These are phyloP conservation scores for Exophiala calicioides DNA, from an alignment of 2,329 filamentous ascomycete genomes.

Conservation along the genomic window DNA sequence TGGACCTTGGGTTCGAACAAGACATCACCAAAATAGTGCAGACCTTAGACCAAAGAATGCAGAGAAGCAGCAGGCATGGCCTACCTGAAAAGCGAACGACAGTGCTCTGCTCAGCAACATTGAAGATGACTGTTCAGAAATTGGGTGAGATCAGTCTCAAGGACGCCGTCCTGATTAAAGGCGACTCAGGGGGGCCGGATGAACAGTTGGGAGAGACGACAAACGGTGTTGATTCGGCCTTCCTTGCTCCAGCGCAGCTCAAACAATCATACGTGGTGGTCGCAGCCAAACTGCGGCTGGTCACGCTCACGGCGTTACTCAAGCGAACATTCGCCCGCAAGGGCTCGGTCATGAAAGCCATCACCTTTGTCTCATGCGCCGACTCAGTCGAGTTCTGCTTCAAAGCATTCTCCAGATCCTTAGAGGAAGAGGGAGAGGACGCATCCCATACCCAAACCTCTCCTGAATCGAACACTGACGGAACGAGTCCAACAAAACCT, in stretches of 20 bases:
- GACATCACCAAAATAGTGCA: constrained; percentile 85
- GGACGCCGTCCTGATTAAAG: constrained; percentile 83
- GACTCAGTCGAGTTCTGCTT: constrained; percentile 98
- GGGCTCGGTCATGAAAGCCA: constrained; percentile 93
- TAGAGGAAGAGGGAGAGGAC: constrained; percentile 30
- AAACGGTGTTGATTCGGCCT: constrained; percentile 54
- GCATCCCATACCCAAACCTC: constrained; percentile 31
- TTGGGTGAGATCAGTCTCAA: constrained; percentile 93
- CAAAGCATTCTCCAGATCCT: constrained; percentile 65
- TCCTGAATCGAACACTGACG: no score
- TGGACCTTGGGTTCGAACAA: constrained; percentile 97
- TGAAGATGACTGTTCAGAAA: constrained; percentile 96
- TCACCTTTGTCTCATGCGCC: constrained; percentile 94
- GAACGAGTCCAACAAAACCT: no score
- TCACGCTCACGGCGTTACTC: constrained; percentile 80
- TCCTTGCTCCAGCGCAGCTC: constrained; percentile 84
- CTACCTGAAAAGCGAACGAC: constrained; percentile 76
- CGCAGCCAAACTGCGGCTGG: constrained; percentile 84
- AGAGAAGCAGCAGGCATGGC: constrained; percentile 61
- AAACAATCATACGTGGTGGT: constrained; percentile 89
- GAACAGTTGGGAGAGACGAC: constrained; percentile 50
- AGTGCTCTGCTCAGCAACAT: constrained; percentile 90
- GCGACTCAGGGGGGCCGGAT: constrained; percentile 59
- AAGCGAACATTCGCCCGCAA: constrained; percentile 85
- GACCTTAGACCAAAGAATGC: constrained; percentile 68